Evolutionary conservation across 1,284 basidiomycete species (phyloP).

Genomic region (Gomphus bonarii): DNA sequence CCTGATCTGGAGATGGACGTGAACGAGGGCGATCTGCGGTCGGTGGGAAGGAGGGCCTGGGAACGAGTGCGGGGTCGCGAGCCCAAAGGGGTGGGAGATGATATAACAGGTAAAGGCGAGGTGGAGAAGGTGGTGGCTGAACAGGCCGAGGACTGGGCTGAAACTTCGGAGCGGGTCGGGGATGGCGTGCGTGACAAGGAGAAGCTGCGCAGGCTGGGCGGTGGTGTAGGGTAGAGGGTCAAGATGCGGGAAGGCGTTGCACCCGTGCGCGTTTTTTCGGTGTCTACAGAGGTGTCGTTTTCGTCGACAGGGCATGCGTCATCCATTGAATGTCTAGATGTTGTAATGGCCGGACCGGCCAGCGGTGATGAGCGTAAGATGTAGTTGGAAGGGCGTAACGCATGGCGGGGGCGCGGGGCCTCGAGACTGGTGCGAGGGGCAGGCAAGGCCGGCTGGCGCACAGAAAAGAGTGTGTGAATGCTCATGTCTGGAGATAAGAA

Average conservation of each 20-base stretch:
- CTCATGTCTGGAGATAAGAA: neutral
- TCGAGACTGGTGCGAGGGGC: neutral
- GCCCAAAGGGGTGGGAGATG: neutral
- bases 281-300: neutral
- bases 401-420: neutral
- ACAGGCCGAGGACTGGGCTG: neutral
- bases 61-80: neutral
- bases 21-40: neutral
- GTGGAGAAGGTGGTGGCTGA: neutral
- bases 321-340: neutral
- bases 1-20: neutral
- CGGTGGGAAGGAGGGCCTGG: neutral
- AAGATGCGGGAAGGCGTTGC: neutral
- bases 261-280: neutral
- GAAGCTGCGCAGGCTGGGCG: neutral
- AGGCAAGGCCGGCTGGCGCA: neutral
- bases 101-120: neutral
- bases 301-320: neutral
- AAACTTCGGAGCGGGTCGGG: neutral
- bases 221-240: neutral
- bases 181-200: neutral
- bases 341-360: neutral
- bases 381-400: neutral
- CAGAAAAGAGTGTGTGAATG: neutral
- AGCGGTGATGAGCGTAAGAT: neutral